A percentile compares a stretch with the other conserved stretches of the same genome.
These are phyloP conservation scores for Fusarium sp. DNA, from an alignment of 2,329 filamentous ascomycete species.

Conservation along the genomic window DNA sequence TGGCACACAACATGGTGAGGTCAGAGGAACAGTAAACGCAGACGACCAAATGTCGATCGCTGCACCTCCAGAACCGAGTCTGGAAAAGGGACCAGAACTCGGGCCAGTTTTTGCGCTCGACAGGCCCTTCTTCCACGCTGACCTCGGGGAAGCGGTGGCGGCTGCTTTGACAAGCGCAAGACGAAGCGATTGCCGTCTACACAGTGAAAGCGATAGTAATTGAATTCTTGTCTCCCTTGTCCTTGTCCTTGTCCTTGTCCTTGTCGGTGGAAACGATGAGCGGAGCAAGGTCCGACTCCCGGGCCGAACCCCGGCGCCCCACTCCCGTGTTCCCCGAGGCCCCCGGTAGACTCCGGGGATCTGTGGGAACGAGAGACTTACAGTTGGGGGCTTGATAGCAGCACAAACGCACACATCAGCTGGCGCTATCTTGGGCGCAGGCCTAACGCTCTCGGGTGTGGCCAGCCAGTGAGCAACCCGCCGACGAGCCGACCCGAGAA, in stretches of 20 bases:
- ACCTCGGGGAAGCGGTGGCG: constrained; percentile 55
- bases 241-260: no score
- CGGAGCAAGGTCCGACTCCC: no score
- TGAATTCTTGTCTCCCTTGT: not conserved
- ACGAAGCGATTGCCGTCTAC: constrained; percentile 14
- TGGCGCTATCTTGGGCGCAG: not conserved
- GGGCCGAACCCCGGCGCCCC: no score
- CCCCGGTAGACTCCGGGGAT: no score
- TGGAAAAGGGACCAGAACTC: not conserved
- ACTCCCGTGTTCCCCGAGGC: no score
- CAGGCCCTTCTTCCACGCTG: constrained; percentile 59
- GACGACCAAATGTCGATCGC: not conserved
- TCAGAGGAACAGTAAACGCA: not conserved
- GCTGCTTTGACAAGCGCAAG: constrained; percentile 35
- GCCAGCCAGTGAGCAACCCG: not conserved
- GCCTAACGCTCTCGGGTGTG: not conserved
- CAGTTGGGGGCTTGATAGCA: not conserved
- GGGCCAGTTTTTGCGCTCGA: constrained; percentile 53
- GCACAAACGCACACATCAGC: not conserved
- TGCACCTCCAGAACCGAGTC: not conserved
- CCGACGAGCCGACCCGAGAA: not conserved
- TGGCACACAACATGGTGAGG: not conserved
- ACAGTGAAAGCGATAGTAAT: constrained; percentile 4
- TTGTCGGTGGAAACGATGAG: no score
- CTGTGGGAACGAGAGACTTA: no score